phyloP scores from a whole-genome alignment of 2,329 filamentous ascomycete species.

The Chaetothyriales sp. region DNA sequence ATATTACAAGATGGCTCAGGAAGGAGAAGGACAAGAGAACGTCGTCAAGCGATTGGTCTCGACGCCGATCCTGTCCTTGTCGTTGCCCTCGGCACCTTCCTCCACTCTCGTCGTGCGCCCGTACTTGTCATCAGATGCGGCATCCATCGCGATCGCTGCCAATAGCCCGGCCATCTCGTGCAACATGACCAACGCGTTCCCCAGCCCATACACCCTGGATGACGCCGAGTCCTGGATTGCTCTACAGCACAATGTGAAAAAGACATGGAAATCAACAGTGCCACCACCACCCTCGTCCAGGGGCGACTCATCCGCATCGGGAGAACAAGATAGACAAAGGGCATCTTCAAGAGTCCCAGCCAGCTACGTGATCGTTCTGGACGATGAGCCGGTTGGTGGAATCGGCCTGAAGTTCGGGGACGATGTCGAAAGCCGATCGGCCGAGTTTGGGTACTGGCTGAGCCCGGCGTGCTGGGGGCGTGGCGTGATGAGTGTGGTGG shows the following conservation, averaged over 20 bases:
- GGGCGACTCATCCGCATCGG: too few relatives aligned
- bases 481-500: constrained; percentile 2
- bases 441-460: constrained; percentile 4
- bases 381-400: constrained; percentile 3
- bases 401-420: constrained; percentile 1
- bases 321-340: background rate
- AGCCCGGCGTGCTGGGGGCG: constrained; percentile 2
- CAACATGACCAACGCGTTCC: constrained; percentile 4
- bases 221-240: constrained; percentile 1
- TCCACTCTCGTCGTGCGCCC: background rate
- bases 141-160: constrained; percentile 9
- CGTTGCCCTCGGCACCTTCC: background rate
- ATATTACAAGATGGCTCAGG: background rate
- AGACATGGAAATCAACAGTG: background rate
- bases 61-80: background rate
- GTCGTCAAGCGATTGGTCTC: background rate
- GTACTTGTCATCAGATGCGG: background rate
- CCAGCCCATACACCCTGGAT: constrained; percentile 2
- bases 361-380: constrained; percentile 1
- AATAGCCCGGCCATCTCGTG: constrained; percentile 7
- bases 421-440: background rate
- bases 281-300: background rate
- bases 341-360: background rate
- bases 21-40: background rate
- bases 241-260: background rate